These are phyloP conservation scores for Orbilia javanica DNA, from an alignment of 2,329 filamentous ascomycete species.

Conservation along the genomic window DNA sequence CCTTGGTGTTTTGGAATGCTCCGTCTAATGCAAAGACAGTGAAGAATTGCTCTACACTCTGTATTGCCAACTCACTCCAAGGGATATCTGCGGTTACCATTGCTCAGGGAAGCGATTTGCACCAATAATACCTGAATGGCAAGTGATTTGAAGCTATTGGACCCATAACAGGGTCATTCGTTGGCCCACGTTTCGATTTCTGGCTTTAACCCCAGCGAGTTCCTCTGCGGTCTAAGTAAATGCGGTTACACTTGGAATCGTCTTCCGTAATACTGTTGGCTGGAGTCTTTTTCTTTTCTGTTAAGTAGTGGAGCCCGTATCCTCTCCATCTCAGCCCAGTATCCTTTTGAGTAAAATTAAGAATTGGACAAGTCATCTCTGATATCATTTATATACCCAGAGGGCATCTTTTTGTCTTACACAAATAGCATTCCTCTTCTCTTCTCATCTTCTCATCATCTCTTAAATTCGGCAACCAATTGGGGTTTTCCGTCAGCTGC, in stretches of 20 bases:
- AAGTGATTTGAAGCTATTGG: constrained; percentile 54
- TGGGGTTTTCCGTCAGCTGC: neutral
- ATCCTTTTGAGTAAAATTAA: constrained; percentile 18
- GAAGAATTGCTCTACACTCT: constrained; percentile 38
- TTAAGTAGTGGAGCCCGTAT: constrained; percentile 32
- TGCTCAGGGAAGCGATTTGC: constrained; percentile 52
- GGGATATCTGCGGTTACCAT: constrained; percentile 55
- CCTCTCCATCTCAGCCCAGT: constrained; percentile 45
- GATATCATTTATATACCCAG: constrained; percentile 55
- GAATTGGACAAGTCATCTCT: constrained; percentile 55
- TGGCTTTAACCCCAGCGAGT: constrained; percentile 41
- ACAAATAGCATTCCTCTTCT: constrained; percentile 9
- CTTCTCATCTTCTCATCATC: constrained; percentile 6
- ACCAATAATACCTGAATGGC: constrained; percentile 53
- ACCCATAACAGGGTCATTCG: constrained; percentile 55
- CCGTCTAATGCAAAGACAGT: constrained; percentile 46
- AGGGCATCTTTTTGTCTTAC: constrained; percentile 40
- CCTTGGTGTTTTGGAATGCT: constrained; percentile 53
- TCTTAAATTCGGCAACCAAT: constrained; percentile 7
- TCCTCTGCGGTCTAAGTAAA: constrained; percentile 41
- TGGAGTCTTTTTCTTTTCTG: constrained; percentile 23
- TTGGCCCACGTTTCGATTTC: constrained; percentile 59
- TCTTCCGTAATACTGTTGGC: constrained; percentile 49
- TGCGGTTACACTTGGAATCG: constrained; percentile 38
- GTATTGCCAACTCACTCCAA: constrained; percentile 57